Base-by-base conservation (phyloP, 495 filamentous ascomycete species). In the Beverwykella pulmonaria region DNA sequence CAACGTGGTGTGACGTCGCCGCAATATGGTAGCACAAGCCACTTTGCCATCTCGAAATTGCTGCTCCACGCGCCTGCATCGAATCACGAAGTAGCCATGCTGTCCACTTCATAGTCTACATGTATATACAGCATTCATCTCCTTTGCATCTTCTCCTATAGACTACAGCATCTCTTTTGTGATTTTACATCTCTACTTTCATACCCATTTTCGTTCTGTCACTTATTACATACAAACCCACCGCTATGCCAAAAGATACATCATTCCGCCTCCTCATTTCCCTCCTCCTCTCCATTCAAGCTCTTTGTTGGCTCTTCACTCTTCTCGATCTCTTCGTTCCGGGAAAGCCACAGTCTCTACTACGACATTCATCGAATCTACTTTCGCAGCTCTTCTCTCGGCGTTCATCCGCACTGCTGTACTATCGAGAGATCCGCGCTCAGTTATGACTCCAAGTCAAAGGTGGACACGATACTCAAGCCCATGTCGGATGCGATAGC, bases 251-350 rank as follows among this genome's bases (percentile, higher is more conserved):
- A 34, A 34, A 34, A 12, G 32, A 34, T 6, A 34, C 59, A 1
- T 23, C 53, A 5, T 53, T 68, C 53, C 50, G 53, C 59, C 2
- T n/a, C 32, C 46, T 29, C 47, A 50, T 69, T 48, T 26, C 41
- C 32, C 12, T 69, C 27, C 61, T 69, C 3, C 27, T 69, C 9
- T 5, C 32, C 26, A 29, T 65, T 48, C 67, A 69, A 53, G 34
- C 55, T 4, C 46, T 48, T 0, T 59, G 48, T 49, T 69, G 67
- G 60, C 10, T 34, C 20, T 48, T 69, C 1, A 69, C 32, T 15
- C 48, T 69, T 14, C 36, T 69, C 17, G 61, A 69, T 25, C 61
- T 69, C 5, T 47, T 64, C 49, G 41, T 36, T 17, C 67, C 67
- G 1, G 67, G 66, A 9, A 69, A 63, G 26, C 60, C 59, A 1